Conservation (phyloP, 179 eudicot species). For the Vitellaria paradoxa region DNA sequence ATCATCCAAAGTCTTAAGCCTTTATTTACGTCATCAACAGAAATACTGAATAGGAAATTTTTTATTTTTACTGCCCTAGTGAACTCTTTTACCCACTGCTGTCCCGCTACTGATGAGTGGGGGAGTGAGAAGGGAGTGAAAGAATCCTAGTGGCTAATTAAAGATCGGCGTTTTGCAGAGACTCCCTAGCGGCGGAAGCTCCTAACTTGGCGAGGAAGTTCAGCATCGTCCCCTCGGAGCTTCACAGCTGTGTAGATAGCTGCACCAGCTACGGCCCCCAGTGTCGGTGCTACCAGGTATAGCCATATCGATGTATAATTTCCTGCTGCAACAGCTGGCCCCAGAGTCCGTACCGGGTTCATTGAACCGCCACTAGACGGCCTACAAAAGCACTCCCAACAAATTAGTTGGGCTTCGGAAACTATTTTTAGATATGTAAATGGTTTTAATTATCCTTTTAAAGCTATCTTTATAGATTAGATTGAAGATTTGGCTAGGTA, state of each 20-base stretch:
- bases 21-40: too few species aligned
- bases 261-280: constrained; percentile 86
- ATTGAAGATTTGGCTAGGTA: too few species aligned
- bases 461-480: too few species aligned
- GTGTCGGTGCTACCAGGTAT: constrained; percentile 75
- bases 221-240: constrained; percentile 37
- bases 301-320: constrained; percentile 82
- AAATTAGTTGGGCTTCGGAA: not conserved
- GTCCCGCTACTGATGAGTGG: too few species aligned
- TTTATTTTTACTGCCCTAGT: too few species aligned
- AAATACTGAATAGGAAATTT: too few species aligned
- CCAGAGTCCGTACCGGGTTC: constrained; percentile 92
- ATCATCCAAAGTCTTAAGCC: too few species aligned
- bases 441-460: too few species aligned
- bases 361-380: constrained; percentile 83
- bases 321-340: constrained; percentile 89
- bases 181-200: constrained; percentile 47
- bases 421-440: not conserved
- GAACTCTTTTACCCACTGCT: too few species aligned
- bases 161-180: too few species aligned
- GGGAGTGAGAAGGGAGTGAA: too few species aligned
- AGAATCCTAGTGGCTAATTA: too few species aligned
- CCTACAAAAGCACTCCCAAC: constrained; percentile 17
- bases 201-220: constrained; percentile 31
- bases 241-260: constrained; percentile 72